Percentiles rank a stretch among this genome's conserved stretches.
These are phyloP conservation scores for Globisporangium rhizosaccharum DNA, from an alignment of 352 stramenopile genomes.

Conservation along the genomic window DNA sequence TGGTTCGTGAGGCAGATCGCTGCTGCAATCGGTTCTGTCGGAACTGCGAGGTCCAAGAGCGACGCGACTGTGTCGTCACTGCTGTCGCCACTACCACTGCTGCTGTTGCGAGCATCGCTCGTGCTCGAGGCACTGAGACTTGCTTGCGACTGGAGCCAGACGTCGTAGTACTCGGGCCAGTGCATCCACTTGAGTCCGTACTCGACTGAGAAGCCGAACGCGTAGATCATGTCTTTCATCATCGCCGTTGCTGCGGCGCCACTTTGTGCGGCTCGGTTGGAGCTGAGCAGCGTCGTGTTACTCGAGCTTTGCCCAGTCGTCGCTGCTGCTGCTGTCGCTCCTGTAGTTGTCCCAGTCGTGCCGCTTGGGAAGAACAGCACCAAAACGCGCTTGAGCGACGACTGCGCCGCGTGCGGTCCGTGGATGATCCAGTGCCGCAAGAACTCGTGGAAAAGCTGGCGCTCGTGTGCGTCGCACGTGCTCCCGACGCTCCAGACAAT, in stretches of 20 bases:
- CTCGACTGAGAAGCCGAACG: constrained; percentile 60
- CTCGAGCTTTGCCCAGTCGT: background rate
- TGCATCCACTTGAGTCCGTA: constrained; percentile 69
- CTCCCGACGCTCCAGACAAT: constrained; percentile 68
- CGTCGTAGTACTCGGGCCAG: constrained; percentile 61
- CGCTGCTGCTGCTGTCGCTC: background rate
- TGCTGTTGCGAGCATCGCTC: background rate
- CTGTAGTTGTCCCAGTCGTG: constrained; percentile 12
- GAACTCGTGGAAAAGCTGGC: constrained; percentile 61
- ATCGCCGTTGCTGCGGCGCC: background rate
- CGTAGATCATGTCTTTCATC: constrained; percentile 49
- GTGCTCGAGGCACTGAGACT: constrained; percentile 7
- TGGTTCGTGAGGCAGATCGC: constrained; percentile 44
- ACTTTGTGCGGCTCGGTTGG: background rate
- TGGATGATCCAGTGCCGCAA: constrained; percentile 50
- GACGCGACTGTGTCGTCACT: background rate
- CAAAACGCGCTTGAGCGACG: constrained; percentile 48
- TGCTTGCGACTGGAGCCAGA: constrained; percentile 30
- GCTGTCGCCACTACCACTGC: background rate
- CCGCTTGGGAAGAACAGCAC: constrained; percentile 49
- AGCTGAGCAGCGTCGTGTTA: too few relatives aligned
- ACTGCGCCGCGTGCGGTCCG: constrained; percentile 37
- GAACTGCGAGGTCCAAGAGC: constrained; percentile 23
- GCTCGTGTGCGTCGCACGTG: constrained; percentile 36
- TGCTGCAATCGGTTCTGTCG: constrained; percentile 26